Conservation (phyloP, 805 yeast species). For the Metschnikowia bowlesiae region DNA sequence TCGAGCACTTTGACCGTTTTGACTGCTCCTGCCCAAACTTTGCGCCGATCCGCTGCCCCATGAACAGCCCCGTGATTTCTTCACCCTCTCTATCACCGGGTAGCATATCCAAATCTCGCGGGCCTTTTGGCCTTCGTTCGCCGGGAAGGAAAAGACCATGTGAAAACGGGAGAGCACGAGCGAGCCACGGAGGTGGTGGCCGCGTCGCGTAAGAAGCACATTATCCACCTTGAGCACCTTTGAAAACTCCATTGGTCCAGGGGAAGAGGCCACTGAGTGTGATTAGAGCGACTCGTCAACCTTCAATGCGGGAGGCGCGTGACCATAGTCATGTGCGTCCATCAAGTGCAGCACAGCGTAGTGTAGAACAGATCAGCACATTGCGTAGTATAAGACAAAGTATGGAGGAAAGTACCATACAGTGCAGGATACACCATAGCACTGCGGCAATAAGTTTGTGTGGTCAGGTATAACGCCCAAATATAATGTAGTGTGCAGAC, state of each 20-base stretch:
- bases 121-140: conserved; percentile 15
- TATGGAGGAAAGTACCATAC: too few species aligned
- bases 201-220: conserved; percentile 36
- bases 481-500: too few species aligned
- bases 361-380: neutral
- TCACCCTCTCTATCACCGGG: conserved; percentile 69
- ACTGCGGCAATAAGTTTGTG: too few species aligned
- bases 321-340: neutral
- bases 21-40: neutral
- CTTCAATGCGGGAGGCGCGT: neutral
- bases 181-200: conserved; percentile 34
- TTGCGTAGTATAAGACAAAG: too few species aligned
- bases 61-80: conserved; percentile 53
- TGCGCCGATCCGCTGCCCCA: conserved; percentile 10
- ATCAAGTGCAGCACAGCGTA: neutral
- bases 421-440: too few species aligned
- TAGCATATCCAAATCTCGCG: conserved; percentile 90
- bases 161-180: conserved; percentile 35
- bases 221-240: conserved; percentile 31
- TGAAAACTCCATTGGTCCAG: conserved; percentile 24
- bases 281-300: neutral
- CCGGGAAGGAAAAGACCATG: conserved; percentile 34
- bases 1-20: neutral
- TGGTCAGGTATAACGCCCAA: too few species aligned
- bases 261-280: neutral